Base-by-base conservation (phyloP, 2,329 filamentous ascomycete genomes). In the Fusarium oligoseptatum region DNA sequence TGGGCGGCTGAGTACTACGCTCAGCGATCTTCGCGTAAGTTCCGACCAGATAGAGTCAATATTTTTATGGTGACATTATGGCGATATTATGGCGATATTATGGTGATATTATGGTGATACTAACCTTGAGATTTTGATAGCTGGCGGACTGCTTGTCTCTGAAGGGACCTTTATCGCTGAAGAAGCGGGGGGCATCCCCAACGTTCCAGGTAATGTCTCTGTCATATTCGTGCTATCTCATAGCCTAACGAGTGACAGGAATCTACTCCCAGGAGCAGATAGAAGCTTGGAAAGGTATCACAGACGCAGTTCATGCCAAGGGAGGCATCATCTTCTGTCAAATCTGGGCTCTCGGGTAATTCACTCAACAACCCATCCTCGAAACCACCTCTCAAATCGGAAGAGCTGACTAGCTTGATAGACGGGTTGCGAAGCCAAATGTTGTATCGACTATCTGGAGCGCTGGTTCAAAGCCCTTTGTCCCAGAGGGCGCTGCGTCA, bases 271-370 rank as follows among this genome's bases (percentile, higher is more conserved):
- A 85, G 0, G 85, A 83, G 27, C 91, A 93, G 71, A 85, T 92
- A 60, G 83, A 83, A 2, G 88, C 84, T 0, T 94, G 92, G 92
- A 90, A 87, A 70, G 81, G 85, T 37, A 84, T 93, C 52, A 91
- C 89, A 0, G 87, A 90, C 55, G 88, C 87, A 3, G 91, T 94
- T 6, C 92, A 94, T 80, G 84, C 84, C 32, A 91, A 92, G 77
- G 89, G 88, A 36, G 87, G 85, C 20, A 89, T 87, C 78, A 90
- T 93, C 70, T 92, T 86, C 82, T 81, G 87, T 29, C 92, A 94
- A 80, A 84, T 94, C 2, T 93, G 90, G 88, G 87, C 87, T 1
- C 81, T 90, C 4, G 91, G 92, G 29, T 87, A 92, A 11, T 85
- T 85, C 80, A 83, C 2, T 80, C 81, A 1, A 86, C 87, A 4